Evolutionary conservation across 495 filamentous ascomycete species (phyloP), one percentile per base, ranked within the genome.

Genomic region (Talaromyces trachyspermus): DNA sequence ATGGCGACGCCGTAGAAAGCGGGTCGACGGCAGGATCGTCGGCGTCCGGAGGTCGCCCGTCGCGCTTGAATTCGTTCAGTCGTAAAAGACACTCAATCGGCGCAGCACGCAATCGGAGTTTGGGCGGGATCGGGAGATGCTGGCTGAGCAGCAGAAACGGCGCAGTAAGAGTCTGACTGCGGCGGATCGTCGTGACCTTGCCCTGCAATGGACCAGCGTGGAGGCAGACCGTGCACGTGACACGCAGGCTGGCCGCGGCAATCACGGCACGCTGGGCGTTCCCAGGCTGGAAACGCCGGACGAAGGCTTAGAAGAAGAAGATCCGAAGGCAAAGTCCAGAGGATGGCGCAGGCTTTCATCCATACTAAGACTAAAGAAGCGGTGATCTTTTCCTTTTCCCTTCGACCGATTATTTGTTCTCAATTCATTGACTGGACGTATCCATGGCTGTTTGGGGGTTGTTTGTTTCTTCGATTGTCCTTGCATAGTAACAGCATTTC

Each of bases 11-110:
- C 12, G 12, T 7, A 7, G 12, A 30, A 7, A 30, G 7, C 8
- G 2, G 18, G 10, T 24, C 39, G 3, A 24, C 19, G 10, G 7
- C 32, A 9, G 39, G 26, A 11, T 11, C 17, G 17, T 30, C 27
- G 27, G 7, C 12, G 27, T 30, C 6, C 27, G 12, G 27, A 6
- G 22, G 22, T 8, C 12, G 39, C 20, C 20, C 39, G 17, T 24
- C 39, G 39, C 39, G 39, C 39, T 25, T 42, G 5, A 42, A 42
- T 22, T 42, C 39, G 22, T 42, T 42, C 17, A 42, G 39, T 26
- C 39, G 39, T 11, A 42, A 26, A 42, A 42, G 17, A 14, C 26
- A 7, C 10, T 42, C 39, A 42, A 42, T 14, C 39, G 39, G 14
- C 39, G 39, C 20, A 42, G 39, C 14, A 42, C 39, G 12, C 39